Evolutionary conservation across 805 yeast genomes (phyloP).

Genomic region (Suhomyces faveliae): DNA sequence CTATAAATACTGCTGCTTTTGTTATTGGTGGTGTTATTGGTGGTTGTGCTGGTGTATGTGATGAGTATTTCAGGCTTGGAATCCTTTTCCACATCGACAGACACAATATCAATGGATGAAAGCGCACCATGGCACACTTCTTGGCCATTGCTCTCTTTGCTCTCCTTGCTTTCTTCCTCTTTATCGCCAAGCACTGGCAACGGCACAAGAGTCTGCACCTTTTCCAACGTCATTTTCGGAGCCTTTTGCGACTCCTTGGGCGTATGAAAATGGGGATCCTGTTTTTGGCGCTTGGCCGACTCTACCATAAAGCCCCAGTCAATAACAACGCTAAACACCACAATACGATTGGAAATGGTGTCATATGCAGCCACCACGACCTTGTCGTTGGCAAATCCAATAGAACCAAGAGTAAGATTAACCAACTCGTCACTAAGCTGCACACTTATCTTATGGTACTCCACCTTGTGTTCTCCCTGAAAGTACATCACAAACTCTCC

Average conservation of each 20-base stretch:
- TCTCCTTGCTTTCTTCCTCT: not conserved
- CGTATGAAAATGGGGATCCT: conserved; percentile 50
- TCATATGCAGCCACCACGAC: conserved; percentile 45
- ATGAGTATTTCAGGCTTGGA: conserved; percentile 48
- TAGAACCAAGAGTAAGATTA: conserved; percentile 37
- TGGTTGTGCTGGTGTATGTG: conserved; percentile 28
- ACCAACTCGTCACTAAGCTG: conserved; percentile 26
- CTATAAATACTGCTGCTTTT: conserved; percentile 24
- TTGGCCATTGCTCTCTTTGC: not conserved
- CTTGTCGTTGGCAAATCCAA: conserved; percentile 50
- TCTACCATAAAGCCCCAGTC: conserved; percentile 57
- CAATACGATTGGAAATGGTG: conserved; percentile 32
- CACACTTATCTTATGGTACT: conserved; percentile 44
- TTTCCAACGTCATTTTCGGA: conserved; percentile 40
- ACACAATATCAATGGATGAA: conserved; percentile 40
- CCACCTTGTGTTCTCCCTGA: conserved; percentile 63
- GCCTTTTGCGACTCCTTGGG: conserved; percentile 43
- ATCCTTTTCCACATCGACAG: conserved; percentile 43
- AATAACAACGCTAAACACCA: conserved; percentile 42
- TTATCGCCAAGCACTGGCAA: conserved; percentile 19
- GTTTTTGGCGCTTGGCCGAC: conserved; percentile 46
- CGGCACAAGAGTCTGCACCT: conserved; percentile 29
- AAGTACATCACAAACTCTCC: conserved; percentile 62
- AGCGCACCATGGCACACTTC: conserved; percentile 12
- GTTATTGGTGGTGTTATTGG: conserved; percentile 12